These are phyloP conservation scores for Lachnellula occidentalis DNA, from an alignment of 2,329 filamentous ascomycete species.

Conservation along the genomic window DNA sequence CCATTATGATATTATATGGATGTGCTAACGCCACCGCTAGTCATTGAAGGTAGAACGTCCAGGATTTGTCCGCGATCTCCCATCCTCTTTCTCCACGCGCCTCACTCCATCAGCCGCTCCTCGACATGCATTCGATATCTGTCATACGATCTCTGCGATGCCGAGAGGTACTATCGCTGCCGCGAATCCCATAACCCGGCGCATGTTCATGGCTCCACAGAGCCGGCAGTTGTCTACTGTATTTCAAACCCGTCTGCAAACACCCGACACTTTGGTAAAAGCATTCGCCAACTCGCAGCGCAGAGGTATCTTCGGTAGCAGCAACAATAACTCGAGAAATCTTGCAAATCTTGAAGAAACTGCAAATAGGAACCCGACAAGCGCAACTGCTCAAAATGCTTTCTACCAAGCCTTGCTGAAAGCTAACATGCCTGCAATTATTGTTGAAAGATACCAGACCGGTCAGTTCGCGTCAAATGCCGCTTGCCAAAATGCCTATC, in stretches of 20 bases:
- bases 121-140: conserved; percentile 13
- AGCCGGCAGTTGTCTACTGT: conserved; percentile 23
- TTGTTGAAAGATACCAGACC: conserved; percentile 84
- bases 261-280: conserved; percentile 8
- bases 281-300: conserved; percentile 13
- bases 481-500: conserved; percentile 72
- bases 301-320: conserved; percentile 25
- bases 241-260: conserved; percentile 16
- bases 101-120: conserved; percentile 11
- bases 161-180: conserved; percentile 18
- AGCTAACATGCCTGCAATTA: conserved; percentile 88
- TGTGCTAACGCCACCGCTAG: conserved; percentile 8
- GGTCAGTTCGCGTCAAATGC: conserved; percentile 78
- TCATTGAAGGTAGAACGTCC: conserved; percentile 13
- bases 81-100: conserved; percentile 12
- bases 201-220: conserved; percentile 11
- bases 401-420: conserved; percentile 90
- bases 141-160: conserved; percentile 14
- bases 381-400: conserved; percentile 81
- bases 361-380: conserved; percentile 87
- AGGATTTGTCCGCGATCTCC: conserved; percentile 17
- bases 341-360: conserved; percentile 83
- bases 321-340: conserved; percentile 39
- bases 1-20: background rate
- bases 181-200: conserved; percentile 19